Base-by-base conservation (phyloP, 2,329 filamentous ascomycete genomes). In the Dryadomyces quercivorus region DNA sequence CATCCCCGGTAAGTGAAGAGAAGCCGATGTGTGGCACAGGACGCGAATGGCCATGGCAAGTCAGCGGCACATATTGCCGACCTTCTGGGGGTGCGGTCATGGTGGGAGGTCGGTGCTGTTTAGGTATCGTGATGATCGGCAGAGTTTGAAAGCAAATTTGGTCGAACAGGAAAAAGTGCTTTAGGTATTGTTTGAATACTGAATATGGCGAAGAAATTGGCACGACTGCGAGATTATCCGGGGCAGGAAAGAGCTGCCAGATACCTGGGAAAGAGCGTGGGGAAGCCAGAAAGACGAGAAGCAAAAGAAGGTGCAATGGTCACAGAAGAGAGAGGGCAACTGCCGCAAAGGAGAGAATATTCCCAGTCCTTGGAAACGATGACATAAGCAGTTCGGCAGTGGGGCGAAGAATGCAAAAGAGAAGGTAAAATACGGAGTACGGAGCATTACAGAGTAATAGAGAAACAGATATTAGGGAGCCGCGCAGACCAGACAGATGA, bases 21-120 rank as follows among this genome's bases (percentile, higher is more conserved):
- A 96, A 96, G 68, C 83, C 86, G 64, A 95, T 80, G 69, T 96
- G 91, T 7, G 91, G 89, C 53, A 96, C 90, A 1, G 91, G 91
- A 57, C 91, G 83, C 52, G 91, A 95, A 69, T 96, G 91, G 59
- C 91, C 91, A 69, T 96, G 91, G 70, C 91, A 96, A 61, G 91
- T 96, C 67, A 96, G 73, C 55, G 91, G 91, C 54, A 95, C 89
- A 56, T 90, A 88, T 67, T 79, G 77, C 53, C 76, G 73, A 57
- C 56, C 50, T 45, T 60, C 59, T 8, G 68, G 62, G 13, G 61
- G 56, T 43, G 53, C 15, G 26, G 38, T 18, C 26, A 44, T 44
- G 7, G 16, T 44, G 42, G 36, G 36, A 8, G 26, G 26, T 4
- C 4, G 26, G 26, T 31, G 10, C 9, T 40, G 36, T 40, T 40